Evolutionary conservation across 306 rosid genomes (phyloP).

Genomic region (Rubus idaeus): DNA sequence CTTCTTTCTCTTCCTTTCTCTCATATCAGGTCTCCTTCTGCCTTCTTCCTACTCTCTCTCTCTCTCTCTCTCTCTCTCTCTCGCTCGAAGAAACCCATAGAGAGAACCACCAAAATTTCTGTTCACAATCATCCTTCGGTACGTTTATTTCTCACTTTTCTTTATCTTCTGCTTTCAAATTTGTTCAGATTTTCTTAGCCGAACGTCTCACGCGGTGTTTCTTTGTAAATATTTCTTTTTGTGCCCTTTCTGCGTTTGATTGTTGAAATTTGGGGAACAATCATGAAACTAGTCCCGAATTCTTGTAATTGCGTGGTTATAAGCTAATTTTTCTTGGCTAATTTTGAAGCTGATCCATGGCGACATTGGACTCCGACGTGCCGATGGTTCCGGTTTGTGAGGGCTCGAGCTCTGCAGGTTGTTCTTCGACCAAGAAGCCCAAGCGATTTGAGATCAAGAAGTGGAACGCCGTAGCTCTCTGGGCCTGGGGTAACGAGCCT

Average conservation of each 20-base stretch:
- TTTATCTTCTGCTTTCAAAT: background rate
- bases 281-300: too few relatives aligned
- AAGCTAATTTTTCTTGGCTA: background rate
- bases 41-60: too few relatives aligned
- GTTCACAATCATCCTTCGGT: background rate
- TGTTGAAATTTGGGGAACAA: background rate
- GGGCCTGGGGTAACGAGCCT: conserved; percentile 83
- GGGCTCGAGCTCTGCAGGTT: conserved; percentile 55
- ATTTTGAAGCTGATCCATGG: conserved; percentile 40
- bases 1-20: background rate
- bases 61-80: too few relatives aligned
- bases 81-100: too few relatives aligned
- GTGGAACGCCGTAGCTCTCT: conserved; percentile 98
- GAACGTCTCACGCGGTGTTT: too few relatives aligned
- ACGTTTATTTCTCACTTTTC: background rate
- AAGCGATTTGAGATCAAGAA: conserved; percentile 93
- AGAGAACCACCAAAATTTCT: background rate
- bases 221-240: background rate
- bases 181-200: too few relatives aligned
- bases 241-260: background rate
- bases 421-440: conserved; percentile 73
- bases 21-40: too few relatives aligned
- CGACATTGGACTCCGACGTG: conserved; percentile 79
- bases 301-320: background rate
- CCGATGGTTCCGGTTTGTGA: conserved; percentile 81